Conservation (phyloP, 129 eudicot genomes). For the Glebionis coronaria region DNA sequence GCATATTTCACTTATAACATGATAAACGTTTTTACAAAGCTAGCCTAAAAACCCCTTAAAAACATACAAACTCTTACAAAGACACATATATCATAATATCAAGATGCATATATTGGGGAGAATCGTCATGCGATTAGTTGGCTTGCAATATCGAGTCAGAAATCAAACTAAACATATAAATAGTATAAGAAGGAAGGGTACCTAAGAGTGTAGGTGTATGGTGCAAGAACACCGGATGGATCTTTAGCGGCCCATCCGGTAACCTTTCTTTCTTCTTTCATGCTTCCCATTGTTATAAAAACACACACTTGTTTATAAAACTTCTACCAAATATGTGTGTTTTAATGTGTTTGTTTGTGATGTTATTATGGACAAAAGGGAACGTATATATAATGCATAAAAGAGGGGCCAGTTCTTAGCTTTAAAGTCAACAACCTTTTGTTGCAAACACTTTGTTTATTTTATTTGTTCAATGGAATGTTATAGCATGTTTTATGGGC, state of each 20-base stretch:
- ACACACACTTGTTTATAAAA: no score
- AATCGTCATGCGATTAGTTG: no score
- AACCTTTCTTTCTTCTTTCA: constrained; percentile 55
- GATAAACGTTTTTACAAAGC: no score
- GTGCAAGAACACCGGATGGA: constrained; percentile 79
- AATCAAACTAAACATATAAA: no score
- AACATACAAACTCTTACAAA: neutral
- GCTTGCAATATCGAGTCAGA: neutral
- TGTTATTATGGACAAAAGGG: neutral
- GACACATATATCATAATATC: neutral
- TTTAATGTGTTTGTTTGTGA: constrained; percentile 11
- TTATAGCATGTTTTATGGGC: no score
- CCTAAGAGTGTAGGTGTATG: constrained; percentile 84
- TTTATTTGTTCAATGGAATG: neutral
- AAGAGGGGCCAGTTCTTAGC: neutral
- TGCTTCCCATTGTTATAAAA: constrained; percentile 60
- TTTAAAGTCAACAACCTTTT: constrained; percentile 9
- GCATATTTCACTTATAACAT: no score
- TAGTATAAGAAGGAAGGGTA: constrained; percentile 9
- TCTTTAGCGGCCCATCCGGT: constrained; percentile 97
- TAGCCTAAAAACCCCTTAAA: no score
- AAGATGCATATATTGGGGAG: neutral
- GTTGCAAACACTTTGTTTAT: no score
- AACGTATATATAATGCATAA: constrained; percentile 4
- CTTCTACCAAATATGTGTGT: no score